Conservation (phyloP, 1,284 basidiomycete genomes). For the Amylostereum areolatum region DNA sequence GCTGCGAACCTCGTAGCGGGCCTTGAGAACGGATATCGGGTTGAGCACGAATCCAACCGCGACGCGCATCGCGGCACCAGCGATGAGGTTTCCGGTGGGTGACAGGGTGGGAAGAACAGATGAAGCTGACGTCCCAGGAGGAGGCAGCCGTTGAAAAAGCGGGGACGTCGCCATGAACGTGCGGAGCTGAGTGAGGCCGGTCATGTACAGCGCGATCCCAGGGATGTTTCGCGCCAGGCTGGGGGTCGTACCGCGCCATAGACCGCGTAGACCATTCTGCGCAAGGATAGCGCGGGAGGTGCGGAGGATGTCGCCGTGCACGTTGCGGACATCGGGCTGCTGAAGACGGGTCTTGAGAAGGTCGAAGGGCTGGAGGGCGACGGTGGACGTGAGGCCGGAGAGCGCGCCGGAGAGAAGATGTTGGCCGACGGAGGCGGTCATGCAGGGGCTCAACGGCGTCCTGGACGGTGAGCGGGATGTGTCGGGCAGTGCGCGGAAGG, state of each 20-base stretch:
- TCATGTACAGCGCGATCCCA: constrained; percentile 91
- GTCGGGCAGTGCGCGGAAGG: no score
- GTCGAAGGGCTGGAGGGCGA: constrained; percentile 81
- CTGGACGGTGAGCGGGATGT: no score
- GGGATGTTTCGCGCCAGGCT: constrained; percentile 86
- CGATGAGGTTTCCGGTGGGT: constrained; percentile 79
- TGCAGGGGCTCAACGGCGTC: not conserved
- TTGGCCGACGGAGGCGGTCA: not conserved
- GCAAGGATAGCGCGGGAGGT: constrained; percentile 57
- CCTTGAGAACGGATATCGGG: constrained; percentile 93
- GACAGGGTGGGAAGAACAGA: constrained; percentile 77
- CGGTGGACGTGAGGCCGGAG: constrained; percentile 69
- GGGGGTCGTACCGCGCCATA: constrained; percentile 85
- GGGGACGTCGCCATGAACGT: constrained; percentile 62
- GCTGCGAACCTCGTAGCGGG: constrained; percentile 80
- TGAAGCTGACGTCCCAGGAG: constrained; percentile 18
- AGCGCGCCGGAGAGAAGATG: constrained; percentile 46
- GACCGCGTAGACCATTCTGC: constrained; percentile 56
- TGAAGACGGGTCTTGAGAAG: constrained; percentile 85
- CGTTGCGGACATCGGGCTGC: constrained; percentile 52
- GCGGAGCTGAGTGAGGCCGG: constrained; percentile 76
- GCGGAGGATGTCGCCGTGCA: constrained; percentile 35
- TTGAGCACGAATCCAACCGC: constrained; percentile 86
- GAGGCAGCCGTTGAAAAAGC: constrained; percentile 40
- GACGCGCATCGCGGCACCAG: constrained; percentile 84